phyloP scores from a whole-genome alignment of 768 basidiomycete genomes.

The Amanita jacksonii region DNA sequence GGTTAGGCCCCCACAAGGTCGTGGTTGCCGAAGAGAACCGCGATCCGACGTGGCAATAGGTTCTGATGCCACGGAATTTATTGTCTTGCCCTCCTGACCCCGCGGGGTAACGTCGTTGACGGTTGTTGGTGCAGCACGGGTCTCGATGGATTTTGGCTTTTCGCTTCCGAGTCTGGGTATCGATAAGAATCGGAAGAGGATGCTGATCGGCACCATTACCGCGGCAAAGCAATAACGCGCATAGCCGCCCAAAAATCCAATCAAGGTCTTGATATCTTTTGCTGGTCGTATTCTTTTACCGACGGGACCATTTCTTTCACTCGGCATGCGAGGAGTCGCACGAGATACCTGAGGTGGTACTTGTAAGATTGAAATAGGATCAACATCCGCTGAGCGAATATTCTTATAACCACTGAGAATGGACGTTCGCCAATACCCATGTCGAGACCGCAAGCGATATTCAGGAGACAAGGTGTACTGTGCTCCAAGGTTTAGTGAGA shows the following conservation, averaged over 20 bases:
- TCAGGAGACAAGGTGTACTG: slow-evolving; percentile 6
- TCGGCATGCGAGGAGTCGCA: slow-evolving; percentile 11
- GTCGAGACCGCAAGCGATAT: neutral
- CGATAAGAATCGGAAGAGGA: neutral
- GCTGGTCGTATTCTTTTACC: neutral
- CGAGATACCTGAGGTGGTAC: slow-evolving; percentile 24
- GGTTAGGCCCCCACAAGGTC: neutral
- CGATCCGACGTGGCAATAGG: too few species aligned
- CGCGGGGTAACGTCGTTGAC: neutral
- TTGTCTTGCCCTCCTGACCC: neutral
- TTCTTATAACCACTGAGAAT: slow-evolving; percentile 23
- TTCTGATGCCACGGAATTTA: too few species aligned
- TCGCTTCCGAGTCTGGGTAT: too few species aligned
- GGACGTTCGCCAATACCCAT: slow-evolving; percentile 21
- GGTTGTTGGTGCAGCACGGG: too few species aligned
- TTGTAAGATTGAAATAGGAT: slow-evolving; percentile 28
- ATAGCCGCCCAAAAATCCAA: neutral
- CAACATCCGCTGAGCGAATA: slow-evolving; percentile 7
- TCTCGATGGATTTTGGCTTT: too few species aligned
- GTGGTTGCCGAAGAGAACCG: too few species aligned
- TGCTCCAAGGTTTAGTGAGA: slow-evolving; percentile 1
- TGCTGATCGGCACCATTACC: neutral
- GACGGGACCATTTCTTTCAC: neutral
- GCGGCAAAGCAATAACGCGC: slow-evolving; percentile 9
- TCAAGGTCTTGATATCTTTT: neutral